phyloP scores from a whole-genome alignment of 1,284 basidiomycete genomes.

The Sporisorium graminicola region DNA sequence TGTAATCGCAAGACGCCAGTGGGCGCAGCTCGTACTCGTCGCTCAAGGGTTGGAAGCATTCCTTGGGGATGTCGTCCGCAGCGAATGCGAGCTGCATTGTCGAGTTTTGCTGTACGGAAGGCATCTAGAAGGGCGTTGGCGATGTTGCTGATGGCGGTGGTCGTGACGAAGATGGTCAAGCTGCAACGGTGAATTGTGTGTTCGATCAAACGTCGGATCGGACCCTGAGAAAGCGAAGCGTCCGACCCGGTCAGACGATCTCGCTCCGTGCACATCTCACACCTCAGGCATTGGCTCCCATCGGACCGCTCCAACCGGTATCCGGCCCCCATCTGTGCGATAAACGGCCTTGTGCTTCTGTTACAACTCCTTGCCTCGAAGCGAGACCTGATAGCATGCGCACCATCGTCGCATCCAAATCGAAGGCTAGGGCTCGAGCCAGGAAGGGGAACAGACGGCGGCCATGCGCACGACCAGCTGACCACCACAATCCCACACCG shows the following conservation, averaged over 20 bases:
- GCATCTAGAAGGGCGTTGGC: constrained; percentile 11
- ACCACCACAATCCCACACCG: neutral
- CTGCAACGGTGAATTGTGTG: neutral
- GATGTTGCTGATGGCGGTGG: neutral
- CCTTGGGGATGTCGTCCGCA: constrained; percentile 20
- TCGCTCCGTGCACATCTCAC: too few relatives aligned
- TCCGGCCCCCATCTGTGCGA: too few relatives aligned
- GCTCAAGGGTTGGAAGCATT: constrained; percentile 18
- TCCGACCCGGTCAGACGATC: neutral
- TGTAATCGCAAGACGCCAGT: constrained; percentile 85
- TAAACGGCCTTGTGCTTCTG: neutral
- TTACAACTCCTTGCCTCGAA: neutral
- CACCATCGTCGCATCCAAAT: neutral
- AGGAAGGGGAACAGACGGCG: neutral
- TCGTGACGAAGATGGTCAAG: neutral
- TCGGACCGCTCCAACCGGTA: constrained; percentile 6
- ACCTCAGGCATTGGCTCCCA: neutral
- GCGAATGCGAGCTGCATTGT: constrained; percentile 21
- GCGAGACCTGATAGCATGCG: neutral
- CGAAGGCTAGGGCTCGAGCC: neutral
- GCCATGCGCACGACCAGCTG: constrained; percentile 3
- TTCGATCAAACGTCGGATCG: neutral
- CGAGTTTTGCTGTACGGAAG: constrained; percentile 11
- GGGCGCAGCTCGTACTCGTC: constrained; percentile 78
- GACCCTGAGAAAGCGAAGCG: neutral